Evolutionary conservation across 1,284 basidiomycete species (phyloP).

Genomic region (Takashimella koratensis): DNA sequence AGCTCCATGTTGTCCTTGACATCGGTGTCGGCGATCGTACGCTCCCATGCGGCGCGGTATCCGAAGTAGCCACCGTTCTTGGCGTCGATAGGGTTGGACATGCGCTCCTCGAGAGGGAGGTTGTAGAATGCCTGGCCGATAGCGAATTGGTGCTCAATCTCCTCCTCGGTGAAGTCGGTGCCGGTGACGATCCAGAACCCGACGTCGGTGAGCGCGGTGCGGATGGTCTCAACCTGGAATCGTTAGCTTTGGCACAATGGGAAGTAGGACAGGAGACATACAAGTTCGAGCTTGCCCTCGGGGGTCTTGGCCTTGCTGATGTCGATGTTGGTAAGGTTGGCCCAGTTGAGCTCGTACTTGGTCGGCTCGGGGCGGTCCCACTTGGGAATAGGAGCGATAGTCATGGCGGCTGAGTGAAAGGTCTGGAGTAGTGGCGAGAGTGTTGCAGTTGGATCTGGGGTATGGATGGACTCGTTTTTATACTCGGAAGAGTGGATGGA

Average conservation of each 20-base stretch:
- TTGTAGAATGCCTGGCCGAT: constrained; percentile 33
- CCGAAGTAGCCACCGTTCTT: neutral
- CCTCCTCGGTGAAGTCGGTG: constrained; percentile 26
- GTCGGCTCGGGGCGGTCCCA: constrained; percentile 32
- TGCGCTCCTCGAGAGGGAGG: constrained; percentile 12
- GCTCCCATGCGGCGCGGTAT: constrained; percentile 15
- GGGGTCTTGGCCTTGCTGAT: constrained; percentile 54
- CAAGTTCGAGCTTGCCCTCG: constrained; percentile 54
- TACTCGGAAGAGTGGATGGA: no score
- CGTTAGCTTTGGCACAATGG: neutral
- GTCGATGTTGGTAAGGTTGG: constrained; percentile 62
- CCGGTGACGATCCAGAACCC: constrained; percentile 32
- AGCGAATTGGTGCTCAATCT: constrained; percentile 35
- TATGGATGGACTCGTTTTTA: no score
- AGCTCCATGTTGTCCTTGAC: constrained; percentile 35
- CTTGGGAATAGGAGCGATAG: constrained; percentile 23
- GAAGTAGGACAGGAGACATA: neutral
- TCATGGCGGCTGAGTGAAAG: constrained; percentile 8
- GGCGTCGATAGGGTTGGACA: neutral
- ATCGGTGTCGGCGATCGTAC: constrained; percentile 28
- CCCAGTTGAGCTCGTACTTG: constrained; percentile 53
- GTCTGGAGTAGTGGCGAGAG: no score
- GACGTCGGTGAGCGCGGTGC: constrained; percentile 15
- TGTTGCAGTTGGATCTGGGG: no score
- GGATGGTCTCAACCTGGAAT: neutral